phyloP scores from a whole-genome alignment of 148 eudicot species.

The Chenopodium quinoa region DNA sequence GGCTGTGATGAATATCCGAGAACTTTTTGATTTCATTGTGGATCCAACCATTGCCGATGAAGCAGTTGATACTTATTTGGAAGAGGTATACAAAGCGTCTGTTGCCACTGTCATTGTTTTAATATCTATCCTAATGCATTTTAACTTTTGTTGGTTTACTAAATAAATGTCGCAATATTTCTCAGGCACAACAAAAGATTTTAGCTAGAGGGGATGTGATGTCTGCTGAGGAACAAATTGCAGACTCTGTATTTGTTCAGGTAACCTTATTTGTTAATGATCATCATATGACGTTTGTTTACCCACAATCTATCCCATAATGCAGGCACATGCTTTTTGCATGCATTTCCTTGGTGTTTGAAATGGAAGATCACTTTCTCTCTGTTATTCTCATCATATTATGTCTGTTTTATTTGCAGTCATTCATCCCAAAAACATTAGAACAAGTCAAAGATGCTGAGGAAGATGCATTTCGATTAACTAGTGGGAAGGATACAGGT shows the following conservation, averaged over 20 bases:
- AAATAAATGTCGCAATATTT: neutral
- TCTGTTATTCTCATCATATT: neutral
- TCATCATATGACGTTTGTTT: neutral
- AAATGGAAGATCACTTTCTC: neutral
- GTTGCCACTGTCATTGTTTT: neutral
- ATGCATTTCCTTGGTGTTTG: neutral
- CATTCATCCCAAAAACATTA: conserved; percentile 81
- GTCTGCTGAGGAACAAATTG: conserved; percentile 82
- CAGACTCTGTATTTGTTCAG: conserved; percentile 84
- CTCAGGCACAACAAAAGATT: conserved; percentile 77
- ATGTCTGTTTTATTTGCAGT: conserved; percentile 35
- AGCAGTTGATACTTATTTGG: conserved; percentile 75
- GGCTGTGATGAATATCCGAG: conserved; percentile 87
- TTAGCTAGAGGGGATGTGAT: conserved; percentile 69
- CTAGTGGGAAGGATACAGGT: conserved; percentile 65
- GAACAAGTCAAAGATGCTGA: conserved; percentile 81
- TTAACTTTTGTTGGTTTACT: neutral
- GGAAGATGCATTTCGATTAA: conserved; percentile 65
- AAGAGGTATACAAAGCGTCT: conserved; percentile 52
- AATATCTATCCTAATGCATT: neutral
- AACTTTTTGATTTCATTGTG: conserved; percentile 88
- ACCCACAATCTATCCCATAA: neutral
- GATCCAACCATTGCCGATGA: conserved; percentile 80
- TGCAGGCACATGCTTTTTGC: neutral
- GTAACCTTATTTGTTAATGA: conserved; percentile 29